Evolutionary conservation across 2,329 filamentous ascomycete species (phyloP).

Genomic region (Zasmidium citrigriseum): DNA sequence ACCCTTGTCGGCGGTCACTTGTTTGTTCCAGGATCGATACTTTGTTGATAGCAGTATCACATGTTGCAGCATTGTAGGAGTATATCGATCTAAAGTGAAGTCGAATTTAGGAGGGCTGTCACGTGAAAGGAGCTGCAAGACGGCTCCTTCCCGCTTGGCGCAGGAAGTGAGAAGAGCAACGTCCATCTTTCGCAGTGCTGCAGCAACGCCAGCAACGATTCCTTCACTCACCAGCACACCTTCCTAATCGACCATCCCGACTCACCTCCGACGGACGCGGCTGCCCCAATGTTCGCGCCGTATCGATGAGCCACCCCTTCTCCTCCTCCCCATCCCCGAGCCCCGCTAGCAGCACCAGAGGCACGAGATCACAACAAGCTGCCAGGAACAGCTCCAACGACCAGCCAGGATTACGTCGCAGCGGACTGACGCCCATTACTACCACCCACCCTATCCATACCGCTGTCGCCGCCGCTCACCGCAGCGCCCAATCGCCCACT

Average conservation of each 20-base stretch:
- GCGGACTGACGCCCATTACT: conserved; percentile 58
- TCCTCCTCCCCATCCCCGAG: conserved; percentile 25
- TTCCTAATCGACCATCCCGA: neutral
- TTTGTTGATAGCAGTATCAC: too few relatives aligned
- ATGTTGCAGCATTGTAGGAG: too few relatives aligned
- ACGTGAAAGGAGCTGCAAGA: neutral
- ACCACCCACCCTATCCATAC: conserved; percentile 46
- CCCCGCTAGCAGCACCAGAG: conserved; percentile 34
- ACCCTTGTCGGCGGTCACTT: too few relatives aligned
- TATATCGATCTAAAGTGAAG: too few relatives aligned
- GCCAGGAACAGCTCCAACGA: conserved; percentile 59
- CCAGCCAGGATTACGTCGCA: conserved; percentile 57
- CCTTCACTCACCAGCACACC: neutral
- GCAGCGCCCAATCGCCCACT: conserved; percentile 53
- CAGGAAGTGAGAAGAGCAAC: neutral
- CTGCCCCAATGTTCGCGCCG: conserved; percentile 32
- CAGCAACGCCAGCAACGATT: neutral
- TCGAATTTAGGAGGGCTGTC: neutral
- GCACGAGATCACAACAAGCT: conserved; percentile 54
- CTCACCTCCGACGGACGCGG: conserved; percentile 1
- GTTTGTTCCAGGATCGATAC: too few relatives aligned
- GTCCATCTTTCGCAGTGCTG: neutral
- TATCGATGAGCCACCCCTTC: conserved; percentile 56
- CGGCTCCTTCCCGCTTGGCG: neutral
- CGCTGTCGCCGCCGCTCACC: conserved; percentile 26